These are phyloP conservation scores for Serendipita sp. DNA, from an alignment of 768 basidiomycete genomes.

Conservation along the genomic window DNA sequence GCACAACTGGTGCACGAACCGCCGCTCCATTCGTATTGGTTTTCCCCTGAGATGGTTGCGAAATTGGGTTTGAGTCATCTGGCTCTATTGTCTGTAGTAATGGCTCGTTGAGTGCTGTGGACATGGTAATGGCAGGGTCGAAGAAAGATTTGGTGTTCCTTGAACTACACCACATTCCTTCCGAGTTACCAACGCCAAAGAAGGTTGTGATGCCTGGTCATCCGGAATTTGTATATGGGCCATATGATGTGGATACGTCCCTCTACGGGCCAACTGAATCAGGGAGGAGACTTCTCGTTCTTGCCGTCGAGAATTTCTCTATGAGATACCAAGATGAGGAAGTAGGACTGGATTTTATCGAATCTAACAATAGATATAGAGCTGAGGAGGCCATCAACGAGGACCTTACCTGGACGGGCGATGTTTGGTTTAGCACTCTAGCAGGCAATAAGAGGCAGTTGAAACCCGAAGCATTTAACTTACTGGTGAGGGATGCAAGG, in stretches of 20 bases:
- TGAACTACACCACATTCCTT: background rate
- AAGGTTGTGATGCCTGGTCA: background rate
- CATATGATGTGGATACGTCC: background rate
- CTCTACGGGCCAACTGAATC: background rate
- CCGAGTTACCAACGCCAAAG: background rate
- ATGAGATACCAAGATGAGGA: background rate
- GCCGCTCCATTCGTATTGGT: slow-evolving; percentile 21
- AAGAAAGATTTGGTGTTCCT: background rate
- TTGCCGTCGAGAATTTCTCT: background rate
- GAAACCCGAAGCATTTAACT: background rate
- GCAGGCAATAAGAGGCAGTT: background rate
- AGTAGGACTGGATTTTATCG: background rate
- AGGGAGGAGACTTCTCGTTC: background rate
- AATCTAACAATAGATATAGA: background rate
- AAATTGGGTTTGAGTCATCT: slow-evolving; percentile 39
- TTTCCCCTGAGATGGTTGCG: slow-evolving; percentile 17
- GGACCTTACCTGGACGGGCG: background rate
- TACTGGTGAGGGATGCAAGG: background rate
- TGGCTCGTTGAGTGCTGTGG: slow-evolving; percentile 39
- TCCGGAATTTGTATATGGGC: background rate
- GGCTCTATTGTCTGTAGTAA: slow-evolving; percentile 70
- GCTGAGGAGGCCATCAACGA: background rate
- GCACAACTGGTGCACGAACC: slow-evolving; percentile 31
- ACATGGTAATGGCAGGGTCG: background rate
- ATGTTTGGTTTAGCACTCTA: background rate